Conservation (phyloP, 129 eudicot genomes). For the Chrysanthemum makinoi region DNA sequence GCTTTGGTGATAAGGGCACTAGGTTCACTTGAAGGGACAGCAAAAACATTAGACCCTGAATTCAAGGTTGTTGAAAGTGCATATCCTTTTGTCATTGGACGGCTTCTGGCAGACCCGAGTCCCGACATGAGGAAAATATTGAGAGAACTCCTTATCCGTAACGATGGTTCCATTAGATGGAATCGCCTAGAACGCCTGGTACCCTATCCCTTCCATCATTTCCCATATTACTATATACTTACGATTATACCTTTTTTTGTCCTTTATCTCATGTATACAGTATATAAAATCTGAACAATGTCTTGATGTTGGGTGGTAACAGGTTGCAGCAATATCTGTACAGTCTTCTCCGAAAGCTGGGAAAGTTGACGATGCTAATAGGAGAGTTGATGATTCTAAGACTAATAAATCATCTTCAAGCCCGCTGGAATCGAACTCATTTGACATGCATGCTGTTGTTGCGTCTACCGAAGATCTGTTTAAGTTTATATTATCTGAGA, state of each 20-base stretch:
- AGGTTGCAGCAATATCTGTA: slow-evolving; percentile 87
- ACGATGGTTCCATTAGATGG: slow-evolving; percentile 96
- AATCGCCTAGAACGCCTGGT: slow-evolving; percentile 94
- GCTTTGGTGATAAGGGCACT: slow-evolving; percentile 93
- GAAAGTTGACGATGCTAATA: slow-evolving; percentile 18
- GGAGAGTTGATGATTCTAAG: slow-evolving; percentile 12
- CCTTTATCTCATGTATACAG: background rate
- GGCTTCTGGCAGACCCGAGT: slow-evolving; percentile 88
- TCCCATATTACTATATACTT: background rate
- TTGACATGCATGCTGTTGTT: slow-evolving; percentile 80
- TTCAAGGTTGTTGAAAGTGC: slow-evolving; percentile 98
- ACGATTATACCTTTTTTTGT: background rate
- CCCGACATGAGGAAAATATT: slow-evolving; percentile 95
- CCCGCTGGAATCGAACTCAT: slow-evolving; percentile 70
- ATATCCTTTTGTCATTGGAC: slow-evolving; percentile 88
- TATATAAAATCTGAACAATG: background rate
- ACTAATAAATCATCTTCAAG: slow-evolving; percentile 34
- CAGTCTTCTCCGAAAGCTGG: slow-evolving; percentile 55
- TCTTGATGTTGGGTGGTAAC: slow-evolving; percentile 21
- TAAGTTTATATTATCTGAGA: slow-evolving; percentile 66
- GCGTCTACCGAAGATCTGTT: slow-evolving; percentile 94
- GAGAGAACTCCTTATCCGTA: slow-evolving; percentile 83
- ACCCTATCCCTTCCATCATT: slow-evolving; percentile 16
- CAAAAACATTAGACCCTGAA: slow-evolving; percentile 89
- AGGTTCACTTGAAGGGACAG: slow-evolving; percentile 99